Evolutionary conservation across 2,329 filamentous ascomycete species (phyloP).

Genomic region (Zasmidium angulare): DNA sequence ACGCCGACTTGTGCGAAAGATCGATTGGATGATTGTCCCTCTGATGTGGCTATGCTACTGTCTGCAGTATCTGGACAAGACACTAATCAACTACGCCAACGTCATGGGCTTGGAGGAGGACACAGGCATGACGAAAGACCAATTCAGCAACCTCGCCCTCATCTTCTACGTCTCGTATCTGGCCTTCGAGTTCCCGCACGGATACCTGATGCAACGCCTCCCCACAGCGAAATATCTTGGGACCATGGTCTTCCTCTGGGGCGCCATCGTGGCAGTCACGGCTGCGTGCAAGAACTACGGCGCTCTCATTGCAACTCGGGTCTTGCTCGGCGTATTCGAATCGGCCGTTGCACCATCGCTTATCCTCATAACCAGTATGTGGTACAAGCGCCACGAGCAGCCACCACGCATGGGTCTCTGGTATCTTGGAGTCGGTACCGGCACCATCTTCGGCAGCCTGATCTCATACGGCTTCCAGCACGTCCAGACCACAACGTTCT

Average conservation of each 20-base stretch:
- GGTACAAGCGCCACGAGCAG: constrained; percentile 51
- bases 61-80: constrained; percentile 44
- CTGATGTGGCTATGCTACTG: constrained; percentile 41
- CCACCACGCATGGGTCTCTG: constrained; percentile 64
- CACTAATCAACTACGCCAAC: constrained; percentile 42
- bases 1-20: constrained; percentile 34
- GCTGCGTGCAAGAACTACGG: constrained; percentile 53
- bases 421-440: constrained; percentile 63
- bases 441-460: constrained; percentile 57
- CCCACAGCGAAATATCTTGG: constrained; percentile 57
- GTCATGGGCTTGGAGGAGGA: constrained; percentile 43
- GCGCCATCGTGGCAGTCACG: constrained; percentile 49
- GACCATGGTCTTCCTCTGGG: constrained; percentile 45
- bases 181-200: constrained; percentile 42
- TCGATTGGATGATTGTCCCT: constrained; percentile 44
- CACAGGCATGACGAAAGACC: constrained; percentile 33
- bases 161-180: constrained; percentile 41
- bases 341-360: constrained; percentile 55
- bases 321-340: constrained; percentile 56
- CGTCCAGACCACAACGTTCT: constrained; percentile 34
- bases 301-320: constrained; percentile 50
- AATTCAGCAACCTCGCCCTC: constrained; percentile 38
- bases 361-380: constrained; percentile 55
- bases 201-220: constrained; percentile 54
- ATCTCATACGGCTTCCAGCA: constrained; percentile 60